Evolutionary conservation across 2,329 filamentous ascomycete genomes (phyloP).

Genomic region (Hortaea werneckii): DNA sequence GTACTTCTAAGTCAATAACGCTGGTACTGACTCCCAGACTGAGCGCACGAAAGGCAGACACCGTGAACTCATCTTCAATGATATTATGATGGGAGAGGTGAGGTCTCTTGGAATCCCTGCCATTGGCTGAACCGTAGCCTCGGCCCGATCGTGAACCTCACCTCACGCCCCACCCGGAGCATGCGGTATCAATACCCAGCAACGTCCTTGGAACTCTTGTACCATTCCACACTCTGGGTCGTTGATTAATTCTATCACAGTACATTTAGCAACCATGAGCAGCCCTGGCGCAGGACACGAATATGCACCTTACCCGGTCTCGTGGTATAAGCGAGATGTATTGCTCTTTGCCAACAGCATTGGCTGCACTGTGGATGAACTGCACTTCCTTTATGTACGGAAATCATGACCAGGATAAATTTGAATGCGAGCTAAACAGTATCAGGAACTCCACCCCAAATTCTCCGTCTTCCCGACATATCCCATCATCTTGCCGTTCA

Average conservation of each 20-base stretch:
- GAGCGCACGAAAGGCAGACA: conserved; percentile 23
- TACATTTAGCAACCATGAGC: conserved; percentile 4
- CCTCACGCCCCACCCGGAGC: neutral
- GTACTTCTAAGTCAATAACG: neutral
- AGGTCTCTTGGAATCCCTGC: neutral
- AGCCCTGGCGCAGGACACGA: conserved; percentile 39
- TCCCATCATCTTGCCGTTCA: conserved; percentile 74
- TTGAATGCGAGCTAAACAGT: conserved; percentile 3
- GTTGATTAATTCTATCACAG: neutral
- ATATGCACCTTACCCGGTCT: conserved; percentile 64
- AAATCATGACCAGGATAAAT: neutral
- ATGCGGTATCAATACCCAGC: neutral
- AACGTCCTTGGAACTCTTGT: neutral
- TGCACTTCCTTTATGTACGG: conserved; percentile 82
- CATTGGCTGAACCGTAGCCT: neutral
- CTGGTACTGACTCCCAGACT: conserved; percentile 16
- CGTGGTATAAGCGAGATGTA: conserved; percentile 80
- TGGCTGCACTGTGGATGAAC: conserved; percentile 72
- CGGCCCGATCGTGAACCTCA: neutral
- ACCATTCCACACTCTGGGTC: neutral
- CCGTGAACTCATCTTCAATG: conserved; percentile 12
- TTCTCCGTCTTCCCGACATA: conserved; percentile 88
- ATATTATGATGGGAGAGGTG: neutral
- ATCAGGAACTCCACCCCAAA: conserved; percentile 72
- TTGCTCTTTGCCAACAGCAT: conserved; percentile 87